Conservation (phyloP, 441 rosid species). For the Adansonia rubrostipa region DNA sequence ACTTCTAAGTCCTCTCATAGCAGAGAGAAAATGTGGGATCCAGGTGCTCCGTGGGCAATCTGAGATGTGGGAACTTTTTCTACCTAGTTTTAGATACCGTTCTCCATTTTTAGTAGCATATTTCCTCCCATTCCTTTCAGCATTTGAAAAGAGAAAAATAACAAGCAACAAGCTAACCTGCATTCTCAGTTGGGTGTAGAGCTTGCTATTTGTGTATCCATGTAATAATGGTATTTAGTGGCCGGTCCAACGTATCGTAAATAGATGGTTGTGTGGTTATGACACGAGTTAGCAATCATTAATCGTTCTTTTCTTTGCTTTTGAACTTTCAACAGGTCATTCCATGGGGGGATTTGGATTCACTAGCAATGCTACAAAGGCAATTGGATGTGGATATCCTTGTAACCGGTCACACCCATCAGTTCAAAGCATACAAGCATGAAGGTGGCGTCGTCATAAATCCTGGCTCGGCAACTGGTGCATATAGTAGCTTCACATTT, state of each 20-base stretch:
- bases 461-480: constrained; percentile 96
- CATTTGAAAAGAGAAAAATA: too few relatives aligned
- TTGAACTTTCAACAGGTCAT: constrained; percentile 58
- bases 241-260: too few relatives aligned
- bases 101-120: neutral
- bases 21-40: neutral
- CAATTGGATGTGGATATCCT: constrained; percentile 93
- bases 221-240: too few relatives aligned
- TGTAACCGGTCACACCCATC: constrained; percentile 93
- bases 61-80: neutral
- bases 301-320: neutral
- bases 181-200: too few relatives aligned
- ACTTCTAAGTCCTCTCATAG: neutral
- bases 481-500: constrained; percentile 80
- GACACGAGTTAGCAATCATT: neutral
- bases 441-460: constrained; percentile 95
- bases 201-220: too few relatives aligned
- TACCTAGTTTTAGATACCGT: neutral
- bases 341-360: constrained; percentile 98
- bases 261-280: too few relatives aligned
- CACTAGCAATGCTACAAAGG: constrained; percentile 93
- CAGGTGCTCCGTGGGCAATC: neutral
- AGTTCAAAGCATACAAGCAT: constrained; percentile 94
- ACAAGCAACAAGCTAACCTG: too few relatives aligned
- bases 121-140: neutral